Base-by-base conservation (phyloP, 169 alveolate genomes). In the Miamiensis avidus region DNA sequence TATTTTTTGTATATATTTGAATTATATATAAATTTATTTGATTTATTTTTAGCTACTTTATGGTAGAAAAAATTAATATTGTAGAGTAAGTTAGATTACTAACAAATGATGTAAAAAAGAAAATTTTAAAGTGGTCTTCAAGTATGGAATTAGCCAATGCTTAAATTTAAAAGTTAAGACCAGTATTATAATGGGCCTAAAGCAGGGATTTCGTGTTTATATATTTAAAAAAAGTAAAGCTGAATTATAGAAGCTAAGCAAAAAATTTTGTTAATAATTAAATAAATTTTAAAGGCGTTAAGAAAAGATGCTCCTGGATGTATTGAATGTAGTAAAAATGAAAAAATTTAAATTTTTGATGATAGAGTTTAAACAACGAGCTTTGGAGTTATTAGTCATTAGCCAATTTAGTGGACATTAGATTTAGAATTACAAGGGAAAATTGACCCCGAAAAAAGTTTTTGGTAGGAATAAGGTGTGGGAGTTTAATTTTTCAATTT, bases 121-220 rank as follows among this genome's bases (percentile, higher is more conserved):
- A 79, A 25, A 33, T 34, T 49, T 34, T 49, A 34, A 27, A 34
- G 25, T 65, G 34, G 29, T 28, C 34, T 25, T 49, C 31, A 29
- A 79, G 30, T 28, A 28, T 79, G 31, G 65, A 34, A 74, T 34
- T 74, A 11, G 34, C 84, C 25, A 79, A 79, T 31, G 64, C 29
- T 28, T 69, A 79, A 29, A 74, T 79, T 64, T 79, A 79, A 29
- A 74, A 34, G 64, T 34, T 65, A 79, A 74, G 65, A 65, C 84
- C 84, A n/a, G 84, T 74, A n/a, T 34, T 79, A n/a, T 34, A 79
- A 79, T 79, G 84, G 84, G 84, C 84, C 15, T 64, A 79, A 29
- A 79, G 30, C 29, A 79, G 64, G 64, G n/a, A 69, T 11, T n/a
- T 15, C 25, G 49, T 79, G 29, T 65, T 79, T 72, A 25, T 79